These are phyloP conservation scores for Zalerion maritima DNA, from an alignment of 495 filamentous ascomycete species.

Conservation along the genomic window DNA sequence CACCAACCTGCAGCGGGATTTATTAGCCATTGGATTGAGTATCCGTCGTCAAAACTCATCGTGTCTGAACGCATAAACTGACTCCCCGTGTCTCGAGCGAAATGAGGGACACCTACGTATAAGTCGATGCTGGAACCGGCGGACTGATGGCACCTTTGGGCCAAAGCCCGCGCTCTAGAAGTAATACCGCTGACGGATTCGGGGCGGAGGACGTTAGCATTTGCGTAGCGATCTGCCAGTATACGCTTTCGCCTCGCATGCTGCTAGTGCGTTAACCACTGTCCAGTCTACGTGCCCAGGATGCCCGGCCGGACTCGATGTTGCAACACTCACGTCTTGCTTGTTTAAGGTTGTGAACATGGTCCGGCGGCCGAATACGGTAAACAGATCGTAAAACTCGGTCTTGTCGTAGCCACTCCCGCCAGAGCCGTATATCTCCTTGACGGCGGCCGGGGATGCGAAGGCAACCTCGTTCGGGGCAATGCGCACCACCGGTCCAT, in stretches of 20 bases:
- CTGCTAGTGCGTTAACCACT: conserved; percentile 18
- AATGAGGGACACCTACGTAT: conserved; percentile 45
- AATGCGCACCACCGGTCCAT: conserved; percentile 42
- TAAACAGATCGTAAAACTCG: conserved; percentile 50
- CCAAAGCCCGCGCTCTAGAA: conserved; percentile 37
- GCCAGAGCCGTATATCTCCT: conserved; percentile 49
- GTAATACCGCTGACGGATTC: conserved; percentile 37
- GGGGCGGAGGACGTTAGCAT: conserved; percentile 44
- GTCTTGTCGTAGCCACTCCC: conserved; percentile 58
- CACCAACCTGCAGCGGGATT: too few species aligned
- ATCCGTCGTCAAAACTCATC: too few species aligned
- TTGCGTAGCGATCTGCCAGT: conserved; percentile 50
- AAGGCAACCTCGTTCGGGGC: conserved; percentile 49
- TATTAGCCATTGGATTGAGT: too few species aligned
- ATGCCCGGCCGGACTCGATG: too few species aligned
- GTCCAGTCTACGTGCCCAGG: background rate
- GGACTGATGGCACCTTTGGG: conserved; percentile 30
- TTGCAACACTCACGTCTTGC: conserved; percentile 26
- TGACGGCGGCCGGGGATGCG: conserved; percentile 39
- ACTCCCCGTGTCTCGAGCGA: too few species aligned
- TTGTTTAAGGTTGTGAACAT: conserved; percentile 48
- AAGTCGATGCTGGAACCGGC: conserved; percentile 34
- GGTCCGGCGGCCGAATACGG: conserved; percentile 40
- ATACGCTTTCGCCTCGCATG: conserved; percentile 44
- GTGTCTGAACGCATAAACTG: too few species aligned